Percentiles rank a stretch among this genome's conserved stretches.
These are phyloP conservation scores for Saturnispora zaruensis DNA, from an alignment of 805 yeast species.

Conservation along the genomic window DNA sequence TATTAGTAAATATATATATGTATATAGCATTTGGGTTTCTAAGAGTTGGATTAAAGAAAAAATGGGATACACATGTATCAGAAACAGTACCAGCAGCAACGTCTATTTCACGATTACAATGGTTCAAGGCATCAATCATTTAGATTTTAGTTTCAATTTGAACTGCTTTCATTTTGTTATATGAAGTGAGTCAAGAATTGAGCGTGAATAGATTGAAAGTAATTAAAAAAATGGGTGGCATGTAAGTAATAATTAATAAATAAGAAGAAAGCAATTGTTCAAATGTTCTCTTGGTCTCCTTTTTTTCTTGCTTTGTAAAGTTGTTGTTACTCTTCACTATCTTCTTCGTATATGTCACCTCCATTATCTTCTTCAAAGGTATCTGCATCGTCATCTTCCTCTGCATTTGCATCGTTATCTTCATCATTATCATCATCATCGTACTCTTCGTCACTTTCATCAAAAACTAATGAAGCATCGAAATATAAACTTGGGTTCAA, in stretches of 20 bases:
- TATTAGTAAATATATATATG: background rate
- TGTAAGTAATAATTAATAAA: background rate
- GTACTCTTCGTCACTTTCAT: constrained; percentile 26
- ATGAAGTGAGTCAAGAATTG: background rate
- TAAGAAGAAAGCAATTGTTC: background rate
- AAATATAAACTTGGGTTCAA: constrained; percentile 83
- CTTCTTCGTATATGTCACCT: constrained; percentile 11
- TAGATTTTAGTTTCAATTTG: background rate
- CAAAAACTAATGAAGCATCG: constrained; percentile 48
- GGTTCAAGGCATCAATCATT: background rate
- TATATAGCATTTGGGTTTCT: background rate
- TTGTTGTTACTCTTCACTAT: constrained; percentile 13
- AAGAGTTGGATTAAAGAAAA: background rate
- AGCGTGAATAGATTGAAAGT: background rate
- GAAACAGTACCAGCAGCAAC: background rate
- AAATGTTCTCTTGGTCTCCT: background rate
- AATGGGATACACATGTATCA: background rate
- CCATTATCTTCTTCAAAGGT: constrained; percentile 13
- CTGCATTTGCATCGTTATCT: constrained; percentile 17
- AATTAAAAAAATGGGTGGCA: background rate
- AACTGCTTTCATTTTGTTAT: background rate
- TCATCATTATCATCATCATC: constrained; percentile 22
- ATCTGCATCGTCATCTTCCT: constrained; percentile 16
- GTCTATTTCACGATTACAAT: background rate
- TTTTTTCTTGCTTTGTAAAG: background rate